Conservation (phyloP, 2,329 filamentous ascomycete genomes). For the Bipolaris sorokiniana region DNA sequence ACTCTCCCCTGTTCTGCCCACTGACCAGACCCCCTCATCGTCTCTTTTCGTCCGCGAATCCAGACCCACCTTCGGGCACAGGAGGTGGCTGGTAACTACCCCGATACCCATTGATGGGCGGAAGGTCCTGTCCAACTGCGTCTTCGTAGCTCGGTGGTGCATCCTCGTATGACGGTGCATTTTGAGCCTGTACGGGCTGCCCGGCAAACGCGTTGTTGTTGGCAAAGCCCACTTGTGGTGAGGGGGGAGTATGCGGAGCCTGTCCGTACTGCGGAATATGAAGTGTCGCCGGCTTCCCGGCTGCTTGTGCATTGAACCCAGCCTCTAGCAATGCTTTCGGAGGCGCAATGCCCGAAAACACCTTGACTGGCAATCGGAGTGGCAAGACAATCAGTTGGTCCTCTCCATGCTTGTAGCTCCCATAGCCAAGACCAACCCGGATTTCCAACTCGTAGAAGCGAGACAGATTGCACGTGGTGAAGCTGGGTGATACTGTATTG, state of each 20-base stretch:
- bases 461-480: conserved; percentile 85
- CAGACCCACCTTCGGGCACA: conserved; percentile 44
- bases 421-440: conserved; percentile 77
- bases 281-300: conserved; percentile 18
- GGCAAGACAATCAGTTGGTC: conserved; percentile 81
- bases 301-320: conserved; percentile 50
- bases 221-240: conserved; percentile 30
- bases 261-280: conserved; percentile 26
- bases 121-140: conserved; percentile 79
- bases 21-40: conserved; percentile 21
- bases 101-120: conserved; percentile 73
- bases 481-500: conserved; percentile 85
- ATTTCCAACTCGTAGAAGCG: conserved; percentile 85
- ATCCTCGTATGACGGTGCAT: conserved; percentile 65
- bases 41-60: conserved; percentile 48
- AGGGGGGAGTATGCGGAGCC: conserved; percentile 33
- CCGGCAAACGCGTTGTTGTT: conserved; percentile 28
- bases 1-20: neutral
- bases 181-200: conserved; percentile 25
- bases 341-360: conserved; percentile 88
- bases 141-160: conserved; percentile 97
- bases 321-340: conserved; percentile 76
- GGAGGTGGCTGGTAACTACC: conserved; percentile 65
- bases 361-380: conserved; percentile 76
- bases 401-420: conserved; percentile 60